Base-by-base conservation (phyloP, 2,329 filamentous ascomycete species). In the Ampelomyces quisqualis region DNA sequence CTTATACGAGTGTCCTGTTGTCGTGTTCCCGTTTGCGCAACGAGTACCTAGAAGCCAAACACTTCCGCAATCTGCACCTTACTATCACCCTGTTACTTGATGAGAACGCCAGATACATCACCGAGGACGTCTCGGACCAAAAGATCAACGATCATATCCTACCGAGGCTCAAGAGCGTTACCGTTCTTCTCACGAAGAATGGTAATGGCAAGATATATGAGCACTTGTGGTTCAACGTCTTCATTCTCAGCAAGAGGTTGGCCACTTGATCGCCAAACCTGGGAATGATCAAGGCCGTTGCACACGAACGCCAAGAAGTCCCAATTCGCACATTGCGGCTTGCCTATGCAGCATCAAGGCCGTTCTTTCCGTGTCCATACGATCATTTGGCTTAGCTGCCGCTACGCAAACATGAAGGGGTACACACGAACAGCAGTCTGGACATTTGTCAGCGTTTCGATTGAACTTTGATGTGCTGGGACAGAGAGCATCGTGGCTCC, bases 141-240 rank as follows among this genome's bases (percentile, higher is more conserved):
- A n/a, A 5, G 7, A 14, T 34, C 14, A 34, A 24, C n/a, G 32
- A 26, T 9, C 8, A 18, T 7, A 9, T 34, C 13, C 32, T 34
- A 4, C 32, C 32, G 3, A 21, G 13, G 8, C 17, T 34, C 13
- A 11, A 13, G 14, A 18, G 22, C 21, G 10, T 14, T 10, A 34
- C n/a, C 2, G 19, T 34, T 4, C 2, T 24, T 15, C n/a, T 26
- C 14, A 14, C 9, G 7, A 11, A 14, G 2, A 8, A 18, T 2
- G 6, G 3, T 13, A 6, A 5, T 2, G 13, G 13, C 4, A 14
- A 34, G 5, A 13, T 34, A 4, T 6, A 6, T 4, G 15, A 23
- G 8, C 32, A 34, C 21, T 17, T 34, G 7, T 34, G 32, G 32
- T 34, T 34, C 32, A 23, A 34, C 8, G 18, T 34, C n/a, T 34